Base-by-base conservation (phyloP, 2,329 filamentous ascomycete species). In the Exophiala oligosperma region DNA sequence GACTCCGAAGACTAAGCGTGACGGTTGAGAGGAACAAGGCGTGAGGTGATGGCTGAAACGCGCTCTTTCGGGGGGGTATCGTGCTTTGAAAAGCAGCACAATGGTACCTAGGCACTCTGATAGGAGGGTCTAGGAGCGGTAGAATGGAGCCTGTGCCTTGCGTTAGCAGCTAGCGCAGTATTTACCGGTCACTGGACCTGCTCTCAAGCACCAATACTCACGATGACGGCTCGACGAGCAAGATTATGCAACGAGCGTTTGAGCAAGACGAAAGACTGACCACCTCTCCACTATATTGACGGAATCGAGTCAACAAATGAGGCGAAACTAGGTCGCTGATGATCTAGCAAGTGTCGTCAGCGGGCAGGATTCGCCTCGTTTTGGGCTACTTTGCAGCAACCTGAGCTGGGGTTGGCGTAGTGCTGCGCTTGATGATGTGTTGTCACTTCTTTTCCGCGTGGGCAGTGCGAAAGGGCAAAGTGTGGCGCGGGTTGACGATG, bases 361-460 rank as follows among this genome's bases (percentile, higher is more conserved):
- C 60, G 53, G 60, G 54, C 53, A 55, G 52, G 58, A 60, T 41
- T 62, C 62, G 64, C 64, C 64, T 63, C 52, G 54, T 40, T 74
- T 77, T 76, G 74, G 74, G 75, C 74, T 73, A 68, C 72, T 71
- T 72, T 75, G 75, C 75, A 77, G 66, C 66, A 69, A 77, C 66
- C 66, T 68, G 67, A 70, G 72, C 67, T 71, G 68, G 67, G 70
- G 69, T 70, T 66, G 63, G 66, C 62, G 65, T 65, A 61, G 66
- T 61, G 67, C 54, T 54, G 60, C 54, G 57, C 50, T 60, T 66
- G 24, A 68, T 71, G 73, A 76, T 77, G 74, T 69, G 74, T 75
- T 76, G 75, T 75, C 74, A 74, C 55, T 53, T 56, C 52, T 44
- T 24, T 24, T 54, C 38, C 40, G 35, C 29, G 52, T 40, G 47